Base-by-base conservation (phyloP, 2,329 filamentous ascomycete species). In the Fusarium haematococcum region DNA sequence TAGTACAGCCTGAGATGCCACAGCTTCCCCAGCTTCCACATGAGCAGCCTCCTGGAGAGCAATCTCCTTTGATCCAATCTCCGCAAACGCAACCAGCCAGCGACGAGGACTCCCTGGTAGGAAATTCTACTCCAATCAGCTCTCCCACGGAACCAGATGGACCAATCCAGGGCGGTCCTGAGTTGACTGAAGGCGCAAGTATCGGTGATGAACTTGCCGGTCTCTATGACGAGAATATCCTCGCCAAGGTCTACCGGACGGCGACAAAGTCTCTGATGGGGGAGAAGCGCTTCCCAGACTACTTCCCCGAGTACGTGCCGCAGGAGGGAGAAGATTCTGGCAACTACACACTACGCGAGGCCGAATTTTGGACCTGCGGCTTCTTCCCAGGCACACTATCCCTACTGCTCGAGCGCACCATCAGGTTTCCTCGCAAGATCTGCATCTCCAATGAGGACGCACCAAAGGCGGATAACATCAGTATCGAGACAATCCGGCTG, bases 341-440 rank as follows among this genome's bases (percentile, higher is more conserved):
- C 0, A 71, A 64, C 16, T 83, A 81, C 65, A 56, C 72, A 10
- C 58, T 79, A 25, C 76, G 81, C 1, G 79, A 83, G 20, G 75
- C 80, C 3, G 79, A 82, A 2, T 85, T 85, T 45, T 85, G 83
- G 83, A 85, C 83, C 1, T 84, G 84, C 57, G 84, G 83, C 20
- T 85, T 85, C 78, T 85, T 85, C 41, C 84, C 84, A 0, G 83
- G 81, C 0, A 80, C 70, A 0, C 41, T 85, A 5, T 83, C 83
- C 65, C 71, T 78, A 2, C 48, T 85, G 0, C 66, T 85, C 0
- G 84, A 85, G 66, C 74, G 83, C 11, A 63, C 54, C 2, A 74
- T 80, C 11, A 80, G 76, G 30, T 81, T 79, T 58, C 83, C 83
- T 1, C 23, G 25, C 3, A 32, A n/a, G 16, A 16, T 60, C 3